Base-by-base conservation (phyloP, 768 basidiomycete species). In the Lactifluus subvellereus region DNA sequence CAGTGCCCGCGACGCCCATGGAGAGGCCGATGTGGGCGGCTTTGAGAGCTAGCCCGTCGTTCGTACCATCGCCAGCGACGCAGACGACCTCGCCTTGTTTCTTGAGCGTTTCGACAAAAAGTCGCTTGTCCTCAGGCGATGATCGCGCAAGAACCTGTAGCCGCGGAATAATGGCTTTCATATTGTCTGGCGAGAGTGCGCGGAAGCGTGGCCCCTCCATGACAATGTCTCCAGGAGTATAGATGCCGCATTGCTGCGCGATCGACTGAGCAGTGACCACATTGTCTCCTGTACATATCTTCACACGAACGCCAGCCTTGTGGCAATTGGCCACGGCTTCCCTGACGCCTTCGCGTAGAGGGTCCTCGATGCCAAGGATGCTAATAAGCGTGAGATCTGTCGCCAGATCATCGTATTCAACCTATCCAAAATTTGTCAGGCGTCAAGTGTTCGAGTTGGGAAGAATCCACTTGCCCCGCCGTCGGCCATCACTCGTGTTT, bases 221-320 rank as follows among this genome's bases (percentile, higher is more conserved):
- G 75, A 99, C 91, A 67, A 98, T 84, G 33, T 96, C 97, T 32
- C 95, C 95, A 3, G 88, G 75, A 14, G 88, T 89, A 77, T 89
- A 98, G 72, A 98, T 98, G 45, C 95, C 94, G 70, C 97, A 98
- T 71, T 98, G 96, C 1, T 82, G 80, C 20, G 97, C 96, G 69
- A 99, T 99, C 8, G 95, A 98, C n/a, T 94, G 86, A 56, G 91
- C 92, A 0, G 91, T 95, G 56, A 98, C 84, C 54, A 94, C 92
- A 67, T 97, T 98, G 74, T 98, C 95, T 67, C 95, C 97, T 0
- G 97, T 98, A 72, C 93, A 96, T 96, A 98, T 99, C 77, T 96
- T 98, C 77, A 98, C 87, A 22, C 82, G 80, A 14, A 99, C 94
- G 64, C 96, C 95, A 43, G 97, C 96, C 55, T 79, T 81, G 69